phyloP scores from a whole-genome alignment of 306 rosid genomes.

The Quercus parvula region DNA sequence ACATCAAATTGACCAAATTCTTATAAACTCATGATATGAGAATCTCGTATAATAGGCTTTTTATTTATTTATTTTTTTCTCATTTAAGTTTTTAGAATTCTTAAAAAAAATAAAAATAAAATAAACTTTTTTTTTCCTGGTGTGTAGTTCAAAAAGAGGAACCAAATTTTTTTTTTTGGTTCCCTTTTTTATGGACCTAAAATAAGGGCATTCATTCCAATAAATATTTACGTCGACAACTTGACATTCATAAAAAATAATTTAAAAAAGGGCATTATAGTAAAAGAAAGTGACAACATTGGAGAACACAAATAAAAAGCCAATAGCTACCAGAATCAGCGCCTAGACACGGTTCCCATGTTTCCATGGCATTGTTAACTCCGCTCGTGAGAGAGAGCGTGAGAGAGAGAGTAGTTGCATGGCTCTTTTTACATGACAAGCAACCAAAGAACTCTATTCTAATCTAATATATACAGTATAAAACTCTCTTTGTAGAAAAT shows the following conservation, averaged over 20 bases:
- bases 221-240: background rate
- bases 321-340: constrained; percentile 29
- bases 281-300: constrained; percentile 5
- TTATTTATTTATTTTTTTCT: too few relatives aligned
- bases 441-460: constrained; percentile 24
- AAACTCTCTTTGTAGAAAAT: background rate
- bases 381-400: constrained; percentile 19
- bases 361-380: constrained; percentile 31
- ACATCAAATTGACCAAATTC: too few relatives aligned
- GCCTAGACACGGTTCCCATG: constrained; percentile 54
- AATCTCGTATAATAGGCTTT: too few relatives aligned
- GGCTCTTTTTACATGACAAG: constrained; percentile 71
- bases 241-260: too few relatives aligned
- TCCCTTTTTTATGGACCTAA: too few relatives aligned
- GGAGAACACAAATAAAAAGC: constrained; percentile 16
- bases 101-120: too few relatives aligned
- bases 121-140: too few relatives aligned
- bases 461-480: background rate
- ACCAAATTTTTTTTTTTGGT: too few relatives aligned
- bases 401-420: constrained; percentile 54
- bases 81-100: too few relatives aligned
- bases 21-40: too few relatives aligned
- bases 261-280: constrained; percentile 6
- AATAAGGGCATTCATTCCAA: too few relatives aligned
- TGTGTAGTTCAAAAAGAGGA: too few relatives aligned